Percentiles rank a stretch among this genome's conserved stretches.
Evolutionary conservation across 805 yeast species (phyloP).

Genomic region (Kregervanrija pseudodelftensis): DNA sequence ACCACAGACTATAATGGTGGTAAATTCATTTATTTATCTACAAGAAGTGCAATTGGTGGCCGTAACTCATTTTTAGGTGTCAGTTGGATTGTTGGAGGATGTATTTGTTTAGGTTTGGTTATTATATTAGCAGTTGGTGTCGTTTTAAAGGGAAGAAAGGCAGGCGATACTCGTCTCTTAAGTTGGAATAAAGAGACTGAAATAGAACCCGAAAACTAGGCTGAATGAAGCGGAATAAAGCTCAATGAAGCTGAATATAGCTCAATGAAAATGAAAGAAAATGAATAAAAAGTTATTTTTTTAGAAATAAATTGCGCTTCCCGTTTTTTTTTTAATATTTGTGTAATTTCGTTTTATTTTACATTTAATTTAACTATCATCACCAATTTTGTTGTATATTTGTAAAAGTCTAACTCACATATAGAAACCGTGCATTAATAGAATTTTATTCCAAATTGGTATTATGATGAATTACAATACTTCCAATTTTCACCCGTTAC

Average conservation of each 20-base stretch:
- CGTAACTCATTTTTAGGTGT: slow-evolving; percentile 67
- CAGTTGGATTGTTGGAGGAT: slow-evolving; percentile 71
- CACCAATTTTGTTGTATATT: no score
- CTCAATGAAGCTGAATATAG: background rate
- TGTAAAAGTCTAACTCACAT: no score
- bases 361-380: no score
- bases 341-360: no score
- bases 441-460: no score
- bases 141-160: slow-evolving; percentile 57
- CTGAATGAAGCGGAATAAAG: background rate
- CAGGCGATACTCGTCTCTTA: slow-evolving; percentile 63
- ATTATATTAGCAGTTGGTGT: slow-evolving; percentile 46
- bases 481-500: no score
- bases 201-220: background rate
- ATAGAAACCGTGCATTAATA: no score
- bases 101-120: slow-evolving; percentile 54
- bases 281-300: background rate
- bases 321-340: no score
- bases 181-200: slow-evolving; percentile 58
- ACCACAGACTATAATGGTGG: slow-evolving; percentile 61
- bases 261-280: background rate
- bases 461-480: no score
- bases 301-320: no score
- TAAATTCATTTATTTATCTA: slow-evolving; percentile 60
- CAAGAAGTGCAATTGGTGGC: slow-evolving; percentile 70